These are phyloP conservation scores for Backusella westeae DNA, from an alignment of 192 early-diverging fungal species.

Conservation along the genomic window DNA sequence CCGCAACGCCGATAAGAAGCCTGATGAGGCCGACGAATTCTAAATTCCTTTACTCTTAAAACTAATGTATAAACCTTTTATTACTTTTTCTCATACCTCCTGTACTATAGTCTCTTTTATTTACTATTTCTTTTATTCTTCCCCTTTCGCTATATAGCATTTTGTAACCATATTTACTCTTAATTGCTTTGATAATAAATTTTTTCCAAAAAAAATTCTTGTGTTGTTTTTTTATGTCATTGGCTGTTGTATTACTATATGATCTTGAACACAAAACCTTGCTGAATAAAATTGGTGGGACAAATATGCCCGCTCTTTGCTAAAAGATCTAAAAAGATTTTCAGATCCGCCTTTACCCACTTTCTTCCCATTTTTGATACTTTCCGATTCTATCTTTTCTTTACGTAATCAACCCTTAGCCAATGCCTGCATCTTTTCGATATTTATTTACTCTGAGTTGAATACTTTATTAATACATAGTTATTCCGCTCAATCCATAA, in stretches of 20 bases:
- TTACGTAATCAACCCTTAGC: neutral
- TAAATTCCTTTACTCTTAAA: neutral
- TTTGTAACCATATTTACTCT: slow-evolving; percentile 1
- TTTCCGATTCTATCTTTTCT: neutral
- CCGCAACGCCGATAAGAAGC: neutral
- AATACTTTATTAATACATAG: neutral
- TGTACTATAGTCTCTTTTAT: neutral
- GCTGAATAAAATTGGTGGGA: neutral
- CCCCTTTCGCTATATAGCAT: neutral
- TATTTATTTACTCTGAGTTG: neutral
- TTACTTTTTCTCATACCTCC: neutral
- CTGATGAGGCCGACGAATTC: neutral
- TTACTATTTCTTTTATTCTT: neutral
- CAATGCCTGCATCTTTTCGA: neutral
- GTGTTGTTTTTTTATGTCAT: neutral
- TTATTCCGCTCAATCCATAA: too few relatives aligned
- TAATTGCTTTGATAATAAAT: neutral
- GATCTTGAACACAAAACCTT: neutral
- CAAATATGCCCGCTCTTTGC: neutral
- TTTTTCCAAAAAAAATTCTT: neutral
- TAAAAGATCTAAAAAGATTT: neutral
- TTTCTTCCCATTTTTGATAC: neutral
- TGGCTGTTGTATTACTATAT: neutral
- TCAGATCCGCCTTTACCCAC: neutral
- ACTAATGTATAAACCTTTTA: neutral